Evolutionary conservation across 108 stramenopile species (phyloP).

Genomic region (Bacterosira constricta): DNA sequence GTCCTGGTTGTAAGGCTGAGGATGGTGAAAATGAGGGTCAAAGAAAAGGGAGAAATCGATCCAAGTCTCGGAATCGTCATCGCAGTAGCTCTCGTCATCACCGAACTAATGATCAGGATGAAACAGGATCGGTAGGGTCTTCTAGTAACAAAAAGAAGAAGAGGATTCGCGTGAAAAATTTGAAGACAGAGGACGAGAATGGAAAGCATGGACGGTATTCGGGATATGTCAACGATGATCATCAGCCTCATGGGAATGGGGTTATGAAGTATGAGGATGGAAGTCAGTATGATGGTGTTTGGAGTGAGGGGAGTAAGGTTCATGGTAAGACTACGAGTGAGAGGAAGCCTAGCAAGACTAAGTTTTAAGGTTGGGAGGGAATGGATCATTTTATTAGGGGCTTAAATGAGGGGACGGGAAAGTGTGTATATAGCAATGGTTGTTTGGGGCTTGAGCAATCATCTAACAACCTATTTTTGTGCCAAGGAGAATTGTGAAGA

Average conservation of each 20-base stretch:
- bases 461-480: no score
- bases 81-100: neutral
- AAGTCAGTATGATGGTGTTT: slow-evolving; percentile 34
- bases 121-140: no score
- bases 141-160: no score
- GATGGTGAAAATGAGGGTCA: slow-evolving; percentile 1
- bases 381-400: no score
- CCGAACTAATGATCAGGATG: no score
- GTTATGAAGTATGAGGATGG: slow-evolving; percentile 46
- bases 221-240: slow-evolving; percentile 42
- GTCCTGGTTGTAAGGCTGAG: slow-evolving; percentile 35
- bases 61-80: neutral
- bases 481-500: no score
- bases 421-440: no score
- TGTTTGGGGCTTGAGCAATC: no score
- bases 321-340: no score
- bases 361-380: no score
- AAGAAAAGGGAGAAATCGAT: neutral
- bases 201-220: slow-evolving; percentile 38
- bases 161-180: slow-evolving; percentile 33
- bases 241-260: slow-evolving; percentile 35
- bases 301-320: slow-evolving; percentile 39
- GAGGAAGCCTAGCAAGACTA: no score
- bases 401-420: no score
- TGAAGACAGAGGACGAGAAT: slow-evolving; percentile 46